Evolutionary conservation across 352 stramenopile genomes (phyloP).

Genomic region (Hyaloperonospora brassicae): DNA sequence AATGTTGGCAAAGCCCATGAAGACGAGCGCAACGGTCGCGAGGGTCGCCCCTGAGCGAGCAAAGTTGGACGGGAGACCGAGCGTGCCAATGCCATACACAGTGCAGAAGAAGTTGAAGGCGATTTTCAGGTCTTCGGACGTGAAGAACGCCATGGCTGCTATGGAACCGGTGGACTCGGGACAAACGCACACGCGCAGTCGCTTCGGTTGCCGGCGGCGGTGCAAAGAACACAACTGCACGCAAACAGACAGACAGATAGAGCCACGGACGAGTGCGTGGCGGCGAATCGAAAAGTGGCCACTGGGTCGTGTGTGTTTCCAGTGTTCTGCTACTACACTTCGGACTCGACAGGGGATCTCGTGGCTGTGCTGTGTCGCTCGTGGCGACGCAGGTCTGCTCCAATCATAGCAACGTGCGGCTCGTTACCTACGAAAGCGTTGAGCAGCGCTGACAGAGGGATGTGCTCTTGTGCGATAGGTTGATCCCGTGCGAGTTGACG

Average conservation of each 20-base stretch:
- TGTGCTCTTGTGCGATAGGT: no score
- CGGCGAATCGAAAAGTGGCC: no score
- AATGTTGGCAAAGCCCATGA: slow-evolving; percentile 62
- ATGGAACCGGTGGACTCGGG: no score
- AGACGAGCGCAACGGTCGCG: slow-evolving; percentile 38
- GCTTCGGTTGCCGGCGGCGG: no score
- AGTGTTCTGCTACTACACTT: slow-evolving; percentile 1
- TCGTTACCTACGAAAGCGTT: background rate
- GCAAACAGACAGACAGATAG: no score
- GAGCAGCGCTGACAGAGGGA: no score
- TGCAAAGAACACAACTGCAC: no score
- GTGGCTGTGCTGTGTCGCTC: slow-evolving; percentile 2
- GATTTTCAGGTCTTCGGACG: slow-evolving; percentile 54
- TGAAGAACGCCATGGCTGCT: slow-evolving; percentile 42
- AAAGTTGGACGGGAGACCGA: slow-evolving; percentile 57
- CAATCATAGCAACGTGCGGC: slow-evolving; percentile 19
- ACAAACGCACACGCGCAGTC: no score
- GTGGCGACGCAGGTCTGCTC: slow-evolving; percentile 6
- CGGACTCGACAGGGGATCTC: slow-evolving; percentile 12
- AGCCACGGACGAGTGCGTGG: no score
- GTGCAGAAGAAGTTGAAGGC: slow-evolving; percentile 59
- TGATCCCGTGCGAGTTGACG: no score
- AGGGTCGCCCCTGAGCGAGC: slow-evolving; percentile 39
- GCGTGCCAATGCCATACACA: slow-evolving; percentile 58
- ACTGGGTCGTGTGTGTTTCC: no score